phyloP scores from a whole-genome alignment of 1,284 basidiomycete species.

The Ustilago cynodontis region DNA sequence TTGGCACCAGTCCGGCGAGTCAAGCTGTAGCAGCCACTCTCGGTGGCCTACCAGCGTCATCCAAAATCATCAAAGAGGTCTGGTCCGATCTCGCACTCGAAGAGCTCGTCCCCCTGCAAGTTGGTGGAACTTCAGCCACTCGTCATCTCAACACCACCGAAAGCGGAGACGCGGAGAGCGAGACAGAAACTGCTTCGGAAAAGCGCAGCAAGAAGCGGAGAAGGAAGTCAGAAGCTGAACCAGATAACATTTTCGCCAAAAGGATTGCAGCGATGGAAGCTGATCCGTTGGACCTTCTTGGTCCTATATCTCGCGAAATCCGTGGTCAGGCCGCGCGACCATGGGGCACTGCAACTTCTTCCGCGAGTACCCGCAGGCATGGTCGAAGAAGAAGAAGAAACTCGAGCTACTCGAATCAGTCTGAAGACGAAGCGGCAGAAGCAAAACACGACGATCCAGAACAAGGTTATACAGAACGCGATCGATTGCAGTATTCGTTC shows the following conservation, averaged over 20 bases:
- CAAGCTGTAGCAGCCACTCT: constrained; percentile 42
- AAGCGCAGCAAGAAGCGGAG: constrained; percentile 23
- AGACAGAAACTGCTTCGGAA: not conserved
- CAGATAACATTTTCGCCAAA: constrained; percentile 26
- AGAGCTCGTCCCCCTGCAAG: constrained; percentile 38
- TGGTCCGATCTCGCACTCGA: constrained; percentile 64
- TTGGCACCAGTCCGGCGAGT: constrained; percentile 41
- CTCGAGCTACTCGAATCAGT: constrained; percentile 22
- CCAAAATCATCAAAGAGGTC: constrained; percentile 42
- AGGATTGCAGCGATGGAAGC: constrained; percentile 29
- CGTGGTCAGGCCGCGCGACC: constrained; percentile 30
- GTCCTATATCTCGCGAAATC: constrained; percentile 42
- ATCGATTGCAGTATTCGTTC: constrained; percentile 38
- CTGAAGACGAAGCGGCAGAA: constrained; percentile 33
- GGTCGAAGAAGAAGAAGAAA: not conserved
- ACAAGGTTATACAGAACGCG: constrained; percentile 22
- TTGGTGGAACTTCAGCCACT: constrained; percentile 33
- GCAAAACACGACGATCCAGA: constrained; percentile 36
- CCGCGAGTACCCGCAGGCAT: not conserved
- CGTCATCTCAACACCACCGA: constrained; percentile 20
- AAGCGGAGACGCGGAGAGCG: not conserved
- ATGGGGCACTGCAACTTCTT: constrained; percentile 28
- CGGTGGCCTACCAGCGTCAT: constrained; percentile 30
- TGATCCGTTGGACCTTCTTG: constrained; percentile 44
- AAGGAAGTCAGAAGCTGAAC: constrained; percentile 23